Evolutionary conservation across 441 rosid species (phyloP), one percentile per base, ranked within the genome.

Genomic region (Capsella rubella): DNA sequence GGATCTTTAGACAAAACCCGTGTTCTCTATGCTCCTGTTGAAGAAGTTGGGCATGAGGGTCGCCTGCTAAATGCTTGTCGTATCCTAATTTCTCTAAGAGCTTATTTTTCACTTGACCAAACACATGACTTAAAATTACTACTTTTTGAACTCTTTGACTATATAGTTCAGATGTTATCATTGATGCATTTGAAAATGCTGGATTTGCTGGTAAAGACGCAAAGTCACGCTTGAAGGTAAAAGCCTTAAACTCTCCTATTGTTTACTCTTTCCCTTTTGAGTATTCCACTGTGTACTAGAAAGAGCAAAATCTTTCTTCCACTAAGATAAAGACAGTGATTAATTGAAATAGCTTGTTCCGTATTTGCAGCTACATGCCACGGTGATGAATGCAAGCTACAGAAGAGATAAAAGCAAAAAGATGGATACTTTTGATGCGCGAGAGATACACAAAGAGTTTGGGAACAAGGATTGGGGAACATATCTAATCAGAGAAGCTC

Each of bases 401-500:
- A 75, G 87, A 89, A 65, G 59, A 52, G 46, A 18, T 42, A 50
- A 79, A 70, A 80, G 70, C 46, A 72, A 63, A 51, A 76, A 56
- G 79, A 5, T 34, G 31, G 67, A 43, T 79, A 78, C 81, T 18
- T 90, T 95, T 51, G 91, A 95, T 55, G 98, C 93, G 0, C 61
- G 87, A 52, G 87, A 81, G 78, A 88, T 91, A 54, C 87, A 79
- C 82, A 73, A 78, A 73, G 85, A 68, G 72, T 93, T 82, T 76
- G 91, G 90, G 75, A 72, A 83, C 0, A 79, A 84, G 75, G 88
- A 86, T 15, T 93, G 98, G 96, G 99, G 98, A 29, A 82, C 81
- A 49, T 93, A 95, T 85, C 84, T 78, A 53, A 86, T 95, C 68
- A 78, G 79, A 2, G 99, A 95, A 83, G 98, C 94, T 85, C 98